Percentiles rank a stretch among this genome's conserved stretches.
Evolutionary conservation across 2,329 filamentous ascomycete genomes (phyloP).

Genomic region (Penicillium oxalicum): DNA sequence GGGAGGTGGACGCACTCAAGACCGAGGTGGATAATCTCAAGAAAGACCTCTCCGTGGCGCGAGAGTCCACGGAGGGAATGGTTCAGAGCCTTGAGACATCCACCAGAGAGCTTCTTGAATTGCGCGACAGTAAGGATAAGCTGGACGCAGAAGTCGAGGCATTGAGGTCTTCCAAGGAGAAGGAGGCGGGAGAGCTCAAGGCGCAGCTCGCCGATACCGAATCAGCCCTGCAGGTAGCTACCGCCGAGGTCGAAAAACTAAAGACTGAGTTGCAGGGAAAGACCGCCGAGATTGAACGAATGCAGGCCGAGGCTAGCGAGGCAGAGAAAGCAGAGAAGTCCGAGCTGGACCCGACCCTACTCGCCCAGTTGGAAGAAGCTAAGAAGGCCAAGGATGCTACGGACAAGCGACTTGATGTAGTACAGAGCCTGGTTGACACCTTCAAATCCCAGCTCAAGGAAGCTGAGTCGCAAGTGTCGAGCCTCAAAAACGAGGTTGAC

Average conservation of each 20-base stretch:
- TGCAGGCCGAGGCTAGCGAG: conserved; percentile 27
- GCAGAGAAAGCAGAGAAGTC: conserved; percentile 15
- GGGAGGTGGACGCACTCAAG: conserved; percentile 65
- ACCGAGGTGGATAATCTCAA: conserved; percentile 62
- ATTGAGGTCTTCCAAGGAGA: conserved; percentile 37
- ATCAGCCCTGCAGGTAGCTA: conserved; percentile 25
- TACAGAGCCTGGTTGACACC: conserved; percentile 52
- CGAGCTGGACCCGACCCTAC: conserved; percentile 21
- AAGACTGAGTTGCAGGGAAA: conserved; percentile 38
- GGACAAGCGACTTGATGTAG: conserved; percentile 50
- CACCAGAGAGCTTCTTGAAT: conserved; percentile 55
- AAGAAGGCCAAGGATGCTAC: conserved; percentile 35
- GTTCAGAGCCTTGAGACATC: conserved; percentile 61
- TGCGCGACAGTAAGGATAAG: conserved; percentile 49
- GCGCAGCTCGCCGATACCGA: conserved; percentile 31
- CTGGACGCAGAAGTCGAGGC: conserved; percentile 44
- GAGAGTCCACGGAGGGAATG: conserved; percentile 64
- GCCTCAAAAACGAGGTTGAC: conserved; percentile 39
- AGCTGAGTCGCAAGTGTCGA: conserved; percentile 46
- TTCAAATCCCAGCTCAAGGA: conserved; percentile 50
- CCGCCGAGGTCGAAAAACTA: conserved; percentile 29
- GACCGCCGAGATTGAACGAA: conserved; percentile 33
- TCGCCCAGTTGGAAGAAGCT: conserved; percentile 29
- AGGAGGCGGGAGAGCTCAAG: conserved; percentile 40
- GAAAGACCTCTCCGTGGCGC: conserved; percentile 62